A percentile compares a stretch with the other conserved stretches of the same genome.
Evolutionary conservation across 2,329 filamentous ascomycete genomes (phyloP).

Genomic region (Colletotrichum tropicale): DNA sequence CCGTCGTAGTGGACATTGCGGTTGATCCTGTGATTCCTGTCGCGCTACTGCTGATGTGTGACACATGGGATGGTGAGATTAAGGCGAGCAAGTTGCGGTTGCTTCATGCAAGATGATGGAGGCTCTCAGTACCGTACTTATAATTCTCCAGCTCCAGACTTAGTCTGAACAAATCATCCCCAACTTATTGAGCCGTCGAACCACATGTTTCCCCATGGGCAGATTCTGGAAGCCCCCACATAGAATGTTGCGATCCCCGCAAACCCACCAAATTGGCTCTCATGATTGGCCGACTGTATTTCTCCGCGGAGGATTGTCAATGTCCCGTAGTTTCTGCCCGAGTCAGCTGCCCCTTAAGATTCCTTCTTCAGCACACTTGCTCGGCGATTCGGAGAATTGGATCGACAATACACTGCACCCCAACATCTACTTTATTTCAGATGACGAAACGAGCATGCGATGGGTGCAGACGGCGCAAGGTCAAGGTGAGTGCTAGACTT

Average conservation of each 20-base stretch:
- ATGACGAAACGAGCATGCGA: constrained; percentile 13
- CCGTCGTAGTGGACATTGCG: not conserved
- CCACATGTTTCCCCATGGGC: constrained; percentile 2
- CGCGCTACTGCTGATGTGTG: not conserved
- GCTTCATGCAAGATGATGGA: not conserved
- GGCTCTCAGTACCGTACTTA: not conserved
- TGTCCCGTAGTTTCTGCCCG: not conserved
- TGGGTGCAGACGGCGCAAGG: constrained; percentile 12
- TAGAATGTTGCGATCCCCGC: not conserved
- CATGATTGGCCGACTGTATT: not conserved
- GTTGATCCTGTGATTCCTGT: not conserved
- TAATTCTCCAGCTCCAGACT: rapidly evolving
- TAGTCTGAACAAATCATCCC: rapidly evolving
- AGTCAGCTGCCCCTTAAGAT: not conserved
- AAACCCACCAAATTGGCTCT: not conserved
- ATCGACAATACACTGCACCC: not conserved
- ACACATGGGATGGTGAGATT: too few relatives aligned
- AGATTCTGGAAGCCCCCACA: not conserved
- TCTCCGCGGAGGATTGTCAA: not conserved
- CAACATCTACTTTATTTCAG: rapidly evolving
- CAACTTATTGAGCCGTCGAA: not conserved
- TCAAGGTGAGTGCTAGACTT: not conserved
- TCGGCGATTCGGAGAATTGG: constrained; percentile 2
- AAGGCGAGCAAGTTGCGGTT: not conserved
- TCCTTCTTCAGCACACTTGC: not conserved